Evolutionary conservation across 2,329 filamentous ascomycete genomes (phyloP), one percentile per base, ranked within the genome.

Genomic region (Paecilomyces niveus): DNA sequence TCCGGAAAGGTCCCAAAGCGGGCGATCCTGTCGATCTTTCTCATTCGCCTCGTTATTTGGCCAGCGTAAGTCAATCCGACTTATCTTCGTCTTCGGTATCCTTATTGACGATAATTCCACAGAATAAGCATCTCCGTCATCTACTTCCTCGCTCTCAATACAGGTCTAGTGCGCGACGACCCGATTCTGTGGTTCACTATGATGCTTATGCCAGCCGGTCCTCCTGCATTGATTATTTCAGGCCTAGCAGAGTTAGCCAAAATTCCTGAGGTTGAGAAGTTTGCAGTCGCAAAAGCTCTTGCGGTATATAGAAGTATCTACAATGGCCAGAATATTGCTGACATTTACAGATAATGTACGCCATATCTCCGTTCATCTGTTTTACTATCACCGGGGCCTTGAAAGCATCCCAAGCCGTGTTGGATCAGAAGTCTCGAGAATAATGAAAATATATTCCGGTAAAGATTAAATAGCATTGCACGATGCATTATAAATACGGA

Each of bases 131-230:
- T 89, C 32, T 74, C 74, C 0, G 33, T 82, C 1, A 78, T 89
- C 7, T 88, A 82, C 63, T 64, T 70, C 0, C 66, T 88, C 6
- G 84, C 83, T 0, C 78, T 76, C 1, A 78, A 76, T 57, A 87
- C 85, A 0, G 62, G 64, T 0, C 45, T 83, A 2, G 66, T 89
- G 2, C 75, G 77, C 3, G 64, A 75, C 2, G 86, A 89, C 65
- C 85, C 85, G 0, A 82, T 89, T 62, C 70, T 89, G 32, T 88
- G 85, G 85, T 89, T 89, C 65, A 77, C 73, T 2, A 79, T 85
- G 79, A 85, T 85, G 82, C 65, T 85, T 29, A 84, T 84, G 79
- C 81, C 83, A 0, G 76, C 78, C 0, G 82, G 83, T 0, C 82
- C 81, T 21, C 80, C 81, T 1, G 81, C 82, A 0, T 75, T 84